Conservation (phyloP, 352 stramenopile genomes). For the Phytopythium montanum region DNA sequence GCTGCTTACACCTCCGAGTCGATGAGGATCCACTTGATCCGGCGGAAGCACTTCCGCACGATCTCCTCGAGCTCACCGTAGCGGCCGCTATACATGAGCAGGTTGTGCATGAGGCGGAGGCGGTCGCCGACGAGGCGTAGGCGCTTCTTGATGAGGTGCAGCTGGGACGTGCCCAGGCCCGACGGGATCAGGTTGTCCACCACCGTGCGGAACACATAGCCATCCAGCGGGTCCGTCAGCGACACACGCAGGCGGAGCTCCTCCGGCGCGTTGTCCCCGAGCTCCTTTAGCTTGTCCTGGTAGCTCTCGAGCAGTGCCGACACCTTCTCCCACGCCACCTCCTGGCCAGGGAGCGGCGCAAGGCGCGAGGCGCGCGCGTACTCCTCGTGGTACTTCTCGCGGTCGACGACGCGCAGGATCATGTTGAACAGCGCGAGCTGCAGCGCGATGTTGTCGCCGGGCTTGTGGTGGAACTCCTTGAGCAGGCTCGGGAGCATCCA, state of each 20-base stretch:
- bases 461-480: conserved; percentile 86
- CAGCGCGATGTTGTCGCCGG: conserved; percentile 75
- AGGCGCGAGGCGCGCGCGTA: conserved; percentile 61
- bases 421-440: conserved; percentile 87
- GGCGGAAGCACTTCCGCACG: conserved; percentile 89
- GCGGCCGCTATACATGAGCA: conserved; percentile 86
- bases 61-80: conserved; percentile 85
- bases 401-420: conserved; percentile 75
- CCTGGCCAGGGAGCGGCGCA: conserved; percentile 59
- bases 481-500: conserved; percentile 72
- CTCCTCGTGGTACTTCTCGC: conserved; percentile 73
- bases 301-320: conserved; percentile 61
- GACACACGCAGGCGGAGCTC: conserved; percentile 67
- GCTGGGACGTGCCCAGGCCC: conserved; percentile 73
- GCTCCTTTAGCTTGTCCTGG: conserved; percentile 65
- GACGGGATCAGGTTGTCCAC: conserved; percentile 85
- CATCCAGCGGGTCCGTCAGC: conserved; percentile 74
- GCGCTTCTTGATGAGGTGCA: conserved; percentile 88
- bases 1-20: conserved; percentile 82
- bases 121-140: conserved; percentile 83
- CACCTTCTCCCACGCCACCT: conserved; percentile 72
- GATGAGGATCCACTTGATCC: conserved; percentile 92
- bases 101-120: conserved; percentile 86
- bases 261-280: conserved; percentile 59
- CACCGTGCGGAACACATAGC: conserved; percentile 84